phyloP scores from a whole-genome alignment of 1,139 yeast genomes.

The Arxiozyma bovina region DNA sequence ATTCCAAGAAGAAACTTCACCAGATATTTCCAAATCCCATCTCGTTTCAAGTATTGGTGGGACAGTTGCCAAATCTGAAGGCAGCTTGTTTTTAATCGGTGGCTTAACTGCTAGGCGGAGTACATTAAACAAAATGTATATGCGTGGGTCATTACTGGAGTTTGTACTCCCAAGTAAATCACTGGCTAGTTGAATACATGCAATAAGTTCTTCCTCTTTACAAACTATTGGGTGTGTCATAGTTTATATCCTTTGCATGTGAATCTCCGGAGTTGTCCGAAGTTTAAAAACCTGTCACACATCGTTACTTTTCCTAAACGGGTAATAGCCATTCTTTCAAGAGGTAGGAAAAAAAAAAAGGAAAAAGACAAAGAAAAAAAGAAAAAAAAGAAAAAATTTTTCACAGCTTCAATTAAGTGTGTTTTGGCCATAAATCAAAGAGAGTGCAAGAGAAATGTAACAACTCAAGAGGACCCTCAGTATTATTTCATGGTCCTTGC shows the following conservation, averaged over 20 bases:
- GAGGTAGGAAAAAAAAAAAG: not conserved
- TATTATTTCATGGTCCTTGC: not conserved
- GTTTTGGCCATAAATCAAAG: not conserved
- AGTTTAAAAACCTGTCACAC: not conserved
- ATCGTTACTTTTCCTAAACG: not conserved
- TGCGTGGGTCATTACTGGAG: conserved; percentile 22
- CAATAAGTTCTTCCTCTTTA: not conserved
- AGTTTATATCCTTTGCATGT: not conserved
- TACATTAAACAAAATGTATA: conserved; percentile 10
- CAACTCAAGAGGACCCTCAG: not conserved
- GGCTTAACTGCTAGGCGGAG: conserved; percentile 15
- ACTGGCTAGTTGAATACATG: conserved; percentile 8
- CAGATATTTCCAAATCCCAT: conserved; percentile 1
- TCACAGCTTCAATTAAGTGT: not conserved
- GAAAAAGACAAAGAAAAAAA: not conserved
- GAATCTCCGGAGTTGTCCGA: not conserved
- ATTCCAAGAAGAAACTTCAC: not conserved
- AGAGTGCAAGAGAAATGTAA: not conserved
- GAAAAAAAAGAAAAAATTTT: too few relatives aligned
- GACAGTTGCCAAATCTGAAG: conserved; percentile 16
- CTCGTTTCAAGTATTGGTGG: conserved; percentile 12
- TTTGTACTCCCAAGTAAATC: conserved; percentile 21
- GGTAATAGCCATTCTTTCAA: not conserved
- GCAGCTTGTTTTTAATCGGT: conserved; percentile 20
- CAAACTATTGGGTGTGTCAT: not conserved